Conservation (phyloP, 345 rosid genomes). For the Laguncularia racemosa region DNA sequence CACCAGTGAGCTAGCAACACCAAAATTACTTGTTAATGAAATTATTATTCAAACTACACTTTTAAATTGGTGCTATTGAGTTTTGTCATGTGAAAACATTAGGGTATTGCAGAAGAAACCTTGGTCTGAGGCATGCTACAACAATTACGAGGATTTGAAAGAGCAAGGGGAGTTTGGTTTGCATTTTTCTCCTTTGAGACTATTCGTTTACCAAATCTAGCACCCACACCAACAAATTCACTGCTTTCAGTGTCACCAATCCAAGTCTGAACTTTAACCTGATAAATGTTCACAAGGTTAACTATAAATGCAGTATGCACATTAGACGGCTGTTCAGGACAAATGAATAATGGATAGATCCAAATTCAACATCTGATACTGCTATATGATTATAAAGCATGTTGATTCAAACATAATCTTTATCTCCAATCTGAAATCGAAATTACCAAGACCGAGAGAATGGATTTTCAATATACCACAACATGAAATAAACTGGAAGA, state of each 20-base stretch:
- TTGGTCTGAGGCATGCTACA: constrained; percentile 57
- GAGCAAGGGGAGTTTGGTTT: constrained; percentile 54
- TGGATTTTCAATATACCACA: no score
- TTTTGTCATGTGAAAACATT: no score
- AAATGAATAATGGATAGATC: no score
- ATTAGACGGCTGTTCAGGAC: no score
- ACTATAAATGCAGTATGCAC: neutral
- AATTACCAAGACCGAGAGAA: no score
- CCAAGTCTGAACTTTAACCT: constrained; percentile 99
- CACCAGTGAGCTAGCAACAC: constrained; percentile 58
- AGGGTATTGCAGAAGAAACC: constrained; percentile 29
- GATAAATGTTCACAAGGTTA: constrained; percentile 1
- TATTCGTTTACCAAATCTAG: constrained; percentile 80
- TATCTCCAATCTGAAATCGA: no score
- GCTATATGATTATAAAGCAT: no score
- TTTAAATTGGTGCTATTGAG: neutral
- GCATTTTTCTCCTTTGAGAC: constrained; percentile 96
- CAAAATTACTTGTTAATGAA: constrained; percentile 7
- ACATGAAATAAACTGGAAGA: no score
- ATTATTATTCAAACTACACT: neutral
- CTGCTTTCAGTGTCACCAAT: constrained; percentile 58
- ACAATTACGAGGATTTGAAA: constrained; percentile 83
- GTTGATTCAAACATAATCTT: neutral
- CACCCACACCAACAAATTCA: constrained; percentile 97
- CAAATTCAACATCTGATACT: no score